Percentiles rank a stretch among this genome's conserved stretches.
phyloP scores from a whole-genome alignment of 2,329 filamentous ascomycete species.

The Talaromyces sp. region DNA sequence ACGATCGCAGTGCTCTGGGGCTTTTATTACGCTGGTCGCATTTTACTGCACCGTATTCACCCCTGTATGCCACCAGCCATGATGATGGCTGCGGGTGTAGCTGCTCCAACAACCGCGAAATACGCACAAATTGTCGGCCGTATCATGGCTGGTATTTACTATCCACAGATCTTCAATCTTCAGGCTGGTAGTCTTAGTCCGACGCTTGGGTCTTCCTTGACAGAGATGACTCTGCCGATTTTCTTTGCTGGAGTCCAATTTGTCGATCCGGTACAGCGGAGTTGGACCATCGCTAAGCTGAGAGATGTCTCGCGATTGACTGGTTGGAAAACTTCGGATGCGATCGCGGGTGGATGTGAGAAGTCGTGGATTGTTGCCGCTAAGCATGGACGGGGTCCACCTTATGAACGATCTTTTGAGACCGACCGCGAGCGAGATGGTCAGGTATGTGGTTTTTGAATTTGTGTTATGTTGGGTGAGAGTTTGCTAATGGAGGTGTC shows the following conservation, averaged over 20 bases:
- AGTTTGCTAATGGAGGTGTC: too few species aligned
- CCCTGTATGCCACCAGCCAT: constrained; percentile 89
- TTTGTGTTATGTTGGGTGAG: too few species aligned
- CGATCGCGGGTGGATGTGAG: constrained; percentile 84
- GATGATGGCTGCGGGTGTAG: constrained; percentile 80
- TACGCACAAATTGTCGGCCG: constrained; percentile 77
- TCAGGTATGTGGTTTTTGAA: constrained; percentile 20
- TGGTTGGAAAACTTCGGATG: constrained; percentile 81
- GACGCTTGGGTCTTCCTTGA: constrained; percentile 75
- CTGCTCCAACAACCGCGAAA: constrained; percentile 69
- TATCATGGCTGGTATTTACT: constrained; percentile 72
- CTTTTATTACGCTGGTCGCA: constrained; percentile 81
- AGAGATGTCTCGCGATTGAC: constrained; percentile 76
- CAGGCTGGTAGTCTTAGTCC: constrained; percentile 66
- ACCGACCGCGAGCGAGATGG: constrained; percentile 12
- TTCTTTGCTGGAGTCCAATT: constrained; percentile 88
- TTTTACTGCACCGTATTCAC: constrained; percentile 79
- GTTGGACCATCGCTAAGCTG: constrained; percentile 75
- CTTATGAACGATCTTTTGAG: constrained; percentile 57
- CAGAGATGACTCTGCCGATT: constrained; percentile 77
- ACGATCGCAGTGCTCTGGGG: constrained; percentile 87
- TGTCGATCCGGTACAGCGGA: constrained; percentile 69
- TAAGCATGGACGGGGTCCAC: constrained; percentile 72
- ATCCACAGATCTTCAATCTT: constrained; percentile 41
- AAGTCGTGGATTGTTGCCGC: constrained; percentile 78